Base-by-base conservation (phyloP, 768 basidiomycete species). In the Boletus rufocinnamomeus region DNA sequence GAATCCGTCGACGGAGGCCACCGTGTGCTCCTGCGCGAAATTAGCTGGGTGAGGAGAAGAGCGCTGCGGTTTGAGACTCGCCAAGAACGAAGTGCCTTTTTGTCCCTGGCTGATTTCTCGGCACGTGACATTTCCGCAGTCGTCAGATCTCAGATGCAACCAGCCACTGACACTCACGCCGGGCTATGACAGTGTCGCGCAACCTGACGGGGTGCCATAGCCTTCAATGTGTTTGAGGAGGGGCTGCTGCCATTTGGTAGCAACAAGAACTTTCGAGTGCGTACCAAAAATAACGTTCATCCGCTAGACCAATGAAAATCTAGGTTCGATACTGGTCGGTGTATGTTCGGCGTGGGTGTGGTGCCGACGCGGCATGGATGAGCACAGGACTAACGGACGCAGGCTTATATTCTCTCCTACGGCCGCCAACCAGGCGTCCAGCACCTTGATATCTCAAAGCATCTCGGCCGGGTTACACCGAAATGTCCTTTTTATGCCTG, bases 71-170 rank as follows among this genome's bases (percentile, higher is more conserved):
- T 54, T 38, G 30, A 37, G 50, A 54, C 55, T 49, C 11, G 56
- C 32, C 54, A 56, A 59, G 55, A 10, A 23, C 43, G 43, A 54
- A 51, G 45, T 19, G 27, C 46, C 23, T 49, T 59, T 59, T 67
- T 55, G 55, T 56, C 37, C 14, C 5, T 25, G 27, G 35, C 35
- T 51, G n/a, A 30, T 57, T 62, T 61, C 50, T 54, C 23, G 66
- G 52, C 69, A 71, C 69, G 69, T 70, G 69, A 69, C 55, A 10
- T 34, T 21, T 11, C 7, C 19, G 16, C 44, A 27, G 13, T 1
- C n/a, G n/a, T n/a, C n/a, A n/a, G n/a, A n/a, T n/a, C n/a, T n/a
- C n/a, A n/a, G n/a, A n/a, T n/a, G n/a, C n/a, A n/a, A n/a, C n/a
- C n/a, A n/a, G n/a, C n/a, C n/a, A n/a, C n/a, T n/a, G n/a, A n/a